phyloP scores from a whole-genome alignment of 2,329 filamentous ascomycete species.

The Calcarisporium arbuscula region DNA sequence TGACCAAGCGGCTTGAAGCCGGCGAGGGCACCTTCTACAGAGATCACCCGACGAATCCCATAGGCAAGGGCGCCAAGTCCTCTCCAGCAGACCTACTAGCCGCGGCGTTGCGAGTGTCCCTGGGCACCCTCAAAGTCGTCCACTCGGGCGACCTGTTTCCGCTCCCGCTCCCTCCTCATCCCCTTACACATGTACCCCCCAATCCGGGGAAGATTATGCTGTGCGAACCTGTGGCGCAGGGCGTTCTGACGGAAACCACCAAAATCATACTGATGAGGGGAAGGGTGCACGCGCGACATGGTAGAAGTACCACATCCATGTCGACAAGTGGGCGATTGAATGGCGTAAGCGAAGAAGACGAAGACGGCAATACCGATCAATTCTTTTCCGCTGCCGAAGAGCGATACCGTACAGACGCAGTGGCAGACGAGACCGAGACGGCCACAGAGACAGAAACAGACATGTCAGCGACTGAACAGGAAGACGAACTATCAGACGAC shows the following conservation, averaged over 20 bases:
- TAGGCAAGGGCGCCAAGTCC: slow-evolving; percentile 30
- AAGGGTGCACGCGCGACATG: slow-evolving; percentile 48
- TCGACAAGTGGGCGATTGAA: slow-evolving; percentile 39
- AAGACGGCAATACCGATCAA: slow-evolving; percentile 82
- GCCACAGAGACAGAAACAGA: slow-evolving; percentile 59
- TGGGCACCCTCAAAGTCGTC: slow-evolving; percentile 67
- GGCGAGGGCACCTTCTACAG: slow-evolving; percentile 77
- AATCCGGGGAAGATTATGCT: slow-evolving; percentile 82
- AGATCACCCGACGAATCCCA: slow-evolving; percentile 42
- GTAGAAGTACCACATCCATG: slow-evolving; percentile 40
- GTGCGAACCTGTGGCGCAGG: slow-evolving; percentile 93
- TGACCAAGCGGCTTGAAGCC: slow-evolving; percentile 73
- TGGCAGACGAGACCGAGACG: slow-evolving; percentile 52
- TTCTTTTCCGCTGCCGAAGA: slow-evolving; percentile 93
- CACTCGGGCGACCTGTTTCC: slow-evolving; percentile 76
- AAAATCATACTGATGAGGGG: slow-evolving; percentile 75
- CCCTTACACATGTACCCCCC: slow-evolving; percentile 77
- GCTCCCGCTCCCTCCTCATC: slow-evolving; percentile 74
- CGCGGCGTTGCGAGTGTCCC: slow-evolving; percentile 64
- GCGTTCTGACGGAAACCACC: slow-evolving; percentile 67
- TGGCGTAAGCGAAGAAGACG: slow-evolving; percentile 56
- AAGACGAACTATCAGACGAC: slow-evolving; percentile 76
- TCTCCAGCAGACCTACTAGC: slow-evolving; percentile 53
- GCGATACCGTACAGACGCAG: slow-evolving; percentile 51
- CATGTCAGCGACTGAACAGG: slow-evolving; percentile 58